A percentile compares a stretch with the other conserved stretches of the same genome.
These are phyloP conservation scores for Hypoxylon sp. DNA, from an alignment of 2,329 filamentous ascomycete species.

Conservation along the genomic window DNA sequence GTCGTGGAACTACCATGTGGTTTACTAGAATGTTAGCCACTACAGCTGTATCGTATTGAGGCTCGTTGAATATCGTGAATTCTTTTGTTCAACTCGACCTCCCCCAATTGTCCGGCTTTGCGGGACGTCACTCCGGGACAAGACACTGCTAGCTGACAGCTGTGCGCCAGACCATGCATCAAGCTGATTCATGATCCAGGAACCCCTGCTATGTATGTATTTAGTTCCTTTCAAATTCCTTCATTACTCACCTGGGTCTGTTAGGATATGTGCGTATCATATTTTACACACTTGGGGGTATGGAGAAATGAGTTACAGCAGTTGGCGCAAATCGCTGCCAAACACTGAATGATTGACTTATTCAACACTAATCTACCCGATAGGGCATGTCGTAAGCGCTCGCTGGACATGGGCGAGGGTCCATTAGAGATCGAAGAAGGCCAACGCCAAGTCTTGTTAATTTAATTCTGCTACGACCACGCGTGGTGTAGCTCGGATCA, in stretches of 20 bases:
- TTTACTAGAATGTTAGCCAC: constrained; percentile 22
- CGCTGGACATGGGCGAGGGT: constrained; percentile 14
- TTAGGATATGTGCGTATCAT: constrained; percentile 5
- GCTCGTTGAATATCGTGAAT: constrained; percentile 22
- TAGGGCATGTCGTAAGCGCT: constrained; percentile 34
- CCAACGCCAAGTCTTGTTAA: constrained; percentile 42
- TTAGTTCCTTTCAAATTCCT: constrained; percentile 21
- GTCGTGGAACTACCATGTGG: constrained; percentile 28
- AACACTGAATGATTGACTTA: constrained; percentile 20
- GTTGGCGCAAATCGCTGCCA: constrained; percentile 16
- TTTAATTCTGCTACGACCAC: constrained; percentile 37
- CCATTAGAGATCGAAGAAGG: constrained; percentile 28
- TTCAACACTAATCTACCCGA: constrained; percentile 33
- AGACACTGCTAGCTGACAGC: constrained; percentile 32
- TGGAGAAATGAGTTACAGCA: constrained; percentile 6
- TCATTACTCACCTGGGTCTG: constrained; percentile 13
- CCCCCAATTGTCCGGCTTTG: constrained; percentile 32
- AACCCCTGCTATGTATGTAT: constrained; percentile 18
- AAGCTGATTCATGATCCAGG: constrained; percentile 31
- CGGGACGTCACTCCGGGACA: constrained; percentile 38
- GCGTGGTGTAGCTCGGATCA: constrained; percentile 32
- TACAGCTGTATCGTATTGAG: constrained; percentile 32
- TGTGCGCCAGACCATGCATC: constrained; percentile 10
- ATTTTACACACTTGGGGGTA: background rate
- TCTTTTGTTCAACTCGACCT: constrained; percentile 25